These are phyloP conservation scores for Xylaria sp. DNA, from an alignment of 2,329 filamentous ascomycete genomes.

Conservation along the genomic window DNA sequence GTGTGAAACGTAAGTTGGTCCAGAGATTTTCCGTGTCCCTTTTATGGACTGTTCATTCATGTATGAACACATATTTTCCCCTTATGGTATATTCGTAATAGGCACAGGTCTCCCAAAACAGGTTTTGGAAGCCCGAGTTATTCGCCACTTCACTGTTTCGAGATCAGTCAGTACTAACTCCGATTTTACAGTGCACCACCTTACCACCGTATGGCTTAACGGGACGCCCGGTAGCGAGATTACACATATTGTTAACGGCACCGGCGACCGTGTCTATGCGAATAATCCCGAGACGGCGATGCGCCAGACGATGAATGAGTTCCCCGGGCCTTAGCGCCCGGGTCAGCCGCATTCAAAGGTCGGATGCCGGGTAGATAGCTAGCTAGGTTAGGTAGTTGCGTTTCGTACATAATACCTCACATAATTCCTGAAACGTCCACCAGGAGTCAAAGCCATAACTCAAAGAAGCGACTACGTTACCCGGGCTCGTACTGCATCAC, in stretches of 20 bases:
- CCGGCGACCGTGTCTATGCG: slow-evolving; percentile 34
- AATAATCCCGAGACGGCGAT: slow-evolving; percentile 36
- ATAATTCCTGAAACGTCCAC: no score
- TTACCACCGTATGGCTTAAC: slow-evolving; percentile 39
- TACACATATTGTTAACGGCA: slow-evolving; percentile 36
- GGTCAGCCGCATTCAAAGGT: background rate
- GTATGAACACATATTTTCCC: background rate
- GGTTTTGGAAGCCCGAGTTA: background rate
- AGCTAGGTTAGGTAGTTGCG: background rate
- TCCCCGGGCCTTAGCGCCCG: slow-evolving; percentile 3
- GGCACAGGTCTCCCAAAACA: background rate
- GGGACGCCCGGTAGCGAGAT: slow-evolving; percentile 37
- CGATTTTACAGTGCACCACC: slow-evolving; percentile 27
- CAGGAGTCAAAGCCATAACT: no score
- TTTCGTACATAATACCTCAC: no score
- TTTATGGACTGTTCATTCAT: background rate
- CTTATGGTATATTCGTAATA: background rate
- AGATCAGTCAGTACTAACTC: background rate
- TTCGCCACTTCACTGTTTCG: background rate
- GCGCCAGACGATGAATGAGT: slow-evolving; percentile 37
- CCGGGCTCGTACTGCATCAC: background rate
- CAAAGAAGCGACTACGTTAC: background rate
- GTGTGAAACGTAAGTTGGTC: slow-evolving; percentile 20
- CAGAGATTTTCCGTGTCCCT: background rate
- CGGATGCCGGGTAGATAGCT: background rate